Base-by-base conservation (phyloP, 2,329 filamentous ascomycete species). In the Acrodontium crateriforme region DNA sequence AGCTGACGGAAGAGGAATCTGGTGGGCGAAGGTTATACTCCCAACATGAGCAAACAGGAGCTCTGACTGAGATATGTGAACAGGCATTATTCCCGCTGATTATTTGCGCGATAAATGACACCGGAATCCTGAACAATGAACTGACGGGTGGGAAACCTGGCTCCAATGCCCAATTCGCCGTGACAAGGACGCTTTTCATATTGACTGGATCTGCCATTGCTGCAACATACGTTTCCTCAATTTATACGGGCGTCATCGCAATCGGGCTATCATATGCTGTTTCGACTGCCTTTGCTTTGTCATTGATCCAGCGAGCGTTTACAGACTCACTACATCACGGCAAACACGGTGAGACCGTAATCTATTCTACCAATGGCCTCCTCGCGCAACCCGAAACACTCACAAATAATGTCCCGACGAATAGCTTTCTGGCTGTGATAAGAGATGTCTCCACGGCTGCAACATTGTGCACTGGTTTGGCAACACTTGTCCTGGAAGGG, bases 261-360 rank as follows among this genome's bases (percentile, higher is more conserved):
- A 48, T 63, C 6, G 59, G 58, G 4, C 34, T 62, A 10, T 59
- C 57, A 22, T 54, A 56, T 37, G 52, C 52, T 14, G 41, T 61
- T 8, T 53, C 60, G 25, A 45, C 48, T 11, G 57, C 51, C 3
- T 37, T 51, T 4, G 56, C 57, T 8, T 42, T 62, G n/a, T 40
- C 56, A 10, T 40, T 61, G 24, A 45, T 63, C 18, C 54, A 59
- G 28, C 37, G 42, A n/a, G 49, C 53, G 10, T 35, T 28, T 8
- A 29, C 12, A 24, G 37, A 25, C 22, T 36, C 40, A 8, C 32
- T 30, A 16, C 22, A 47, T 18, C 33, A 30, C n/a, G 33, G 41
- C 16, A 34, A 35, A 8, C 39, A 39, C n/a, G 39, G 41, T 21
- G 45, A 47, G 15, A 49, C 44, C 12, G 40, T 51, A 16, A 46